phyloP scores from a whole-genome alignment of 192 early-diverging fungal genomes.

The Phlyctochytrium planicorne region DNA sequence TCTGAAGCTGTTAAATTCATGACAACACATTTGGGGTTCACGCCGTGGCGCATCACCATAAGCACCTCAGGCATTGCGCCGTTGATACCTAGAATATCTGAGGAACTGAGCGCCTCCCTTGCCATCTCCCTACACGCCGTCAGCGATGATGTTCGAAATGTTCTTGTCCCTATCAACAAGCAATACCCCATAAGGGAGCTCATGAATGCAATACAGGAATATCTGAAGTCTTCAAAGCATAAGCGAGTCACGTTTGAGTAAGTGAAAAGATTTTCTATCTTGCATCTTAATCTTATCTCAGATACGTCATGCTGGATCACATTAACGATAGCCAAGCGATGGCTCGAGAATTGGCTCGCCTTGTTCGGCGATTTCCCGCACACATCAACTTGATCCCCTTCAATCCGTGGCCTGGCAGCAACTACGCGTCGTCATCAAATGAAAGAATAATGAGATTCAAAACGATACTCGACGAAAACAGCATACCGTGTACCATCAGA shows the following conservation, averaged over 20 bases:
- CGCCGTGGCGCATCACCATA: constrained; percentile 78
- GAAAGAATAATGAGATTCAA: constrained; percentile 39
- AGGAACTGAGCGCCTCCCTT: constrained; percentile 64
- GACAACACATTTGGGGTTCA: constrained; percentile 50
- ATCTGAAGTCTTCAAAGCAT: constrained; percentile 50
- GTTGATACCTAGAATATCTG: constrained; percentile 71
- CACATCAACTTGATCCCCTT: constrained; percentile 77
- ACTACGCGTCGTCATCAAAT: constrained; percentile 57
- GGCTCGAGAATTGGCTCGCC: constrained; percentile 62
- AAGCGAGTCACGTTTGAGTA: constrained; percentile 86
- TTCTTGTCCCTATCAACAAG: constrained; percentile 84
- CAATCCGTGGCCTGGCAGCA: constrained; percentile 83
- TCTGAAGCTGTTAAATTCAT: constrained; percentile 41
- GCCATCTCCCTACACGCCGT: constrained; percentile 86
- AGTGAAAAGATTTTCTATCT: constrained; percentile 33
- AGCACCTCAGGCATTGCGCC: constrained; percentile 85
- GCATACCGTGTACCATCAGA: constrained; percentile 16
- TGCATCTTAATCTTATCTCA: constrained; percentile 26
- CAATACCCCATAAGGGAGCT: constrained; percentile 73
- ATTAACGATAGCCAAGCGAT: constrained; percentile 77
- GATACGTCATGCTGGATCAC: constrained; percentile 84
- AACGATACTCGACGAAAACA: constrained; percentile 10
- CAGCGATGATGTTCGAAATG: constrained; percentile 69
- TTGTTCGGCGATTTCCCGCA: constrained; percentile 46
- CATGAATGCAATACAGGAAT: constrained; percentile 68